Percentiles rank a stretch among this genome's conserved stretches.
phyloP scores from a whole-genome alignment of 139 green algal genomes.

The Chlamydomonas sp. region DNA sequence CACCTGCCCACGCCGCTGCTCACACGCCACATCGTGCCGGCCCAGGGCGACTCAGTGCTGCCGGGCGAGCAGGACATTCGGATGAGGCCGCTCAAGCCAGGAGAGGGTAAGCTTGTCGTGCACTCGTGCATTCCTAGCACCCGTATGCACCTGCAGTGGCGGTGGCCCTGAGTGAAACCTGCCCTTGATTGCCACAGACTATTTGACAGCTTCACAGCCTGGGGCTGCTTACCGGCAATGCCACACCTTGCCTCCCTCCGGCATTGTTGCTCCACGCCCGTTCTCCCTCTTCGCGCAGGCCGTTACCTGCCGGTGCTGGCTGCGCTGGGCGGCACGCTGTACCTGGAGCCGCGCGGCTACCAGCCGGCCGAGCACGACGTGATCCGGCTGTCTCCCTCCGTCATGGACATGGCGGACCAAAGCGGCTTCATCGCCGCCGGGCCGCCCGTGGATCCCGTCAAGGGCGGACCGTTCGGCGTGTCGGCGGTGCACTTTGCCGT shows the following conservation, averaged over 20 bases:
- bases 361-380: conserved; percentile 74
- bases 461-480: background rate
- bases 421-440: conserved; percentile 75
- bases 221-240: too few species aligned
- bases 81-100: conserved; percentile 57
- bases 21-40: conserved; percentile 27
- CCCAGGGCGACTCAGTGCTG: conserved; percentile 1
- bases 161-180: too few species aligned
- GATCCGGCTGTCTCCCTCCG: conserved; percentile 60
- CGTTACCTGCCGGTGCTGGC: conserved; percentile 79
- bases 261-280: too few species aligned
- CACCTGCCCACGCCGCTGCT: conserved; percentile 72
- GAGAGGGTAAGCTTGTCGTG: conserved; percentile 42
- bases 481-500: conserved; percentile 40
- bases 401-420: conserved; percentile 67
- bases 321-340: conserved; percentile 76
- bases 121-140: background rate
- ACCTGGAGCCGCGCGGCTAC: conserved; percentile 66
- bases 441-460: background rate
- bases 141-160: too few species aligned
- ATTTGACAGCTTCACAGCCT: too few species aligned
- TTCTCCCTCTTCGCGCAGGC: conserved; percentile 43
- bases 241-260: too few species aligned
- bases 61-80: conserved; percentile 33
- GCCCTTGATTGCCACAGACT: background rate